Evolutionary conservation across 2,329 filamentous ascomycete genomes (phyloP).

Genomic region (Colletotrichum sublineola): DNA sequence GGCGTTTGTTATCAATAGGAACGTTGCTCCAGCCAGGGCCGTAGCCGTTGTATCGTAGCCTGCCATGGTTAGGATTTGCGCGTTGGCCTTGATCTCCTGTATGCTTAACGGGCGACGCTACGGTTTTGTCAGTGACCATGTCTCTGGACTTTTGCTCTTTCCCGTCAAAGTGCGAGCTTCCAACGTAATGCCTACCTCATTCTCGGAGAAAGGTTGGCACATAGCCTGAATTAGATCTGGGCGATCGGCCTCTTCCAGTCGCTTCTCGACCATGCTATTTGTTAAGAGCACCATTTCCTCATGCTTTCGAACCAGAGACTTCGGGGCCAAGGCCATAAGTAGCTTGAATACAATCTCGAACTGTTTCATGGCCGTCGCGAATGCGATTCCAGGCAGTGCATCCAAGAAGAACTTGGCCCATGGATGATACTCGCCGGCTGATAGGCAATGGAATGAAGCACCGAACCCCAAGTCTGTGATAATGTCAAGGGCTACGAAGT

Average conservation of each 20-base stretch:
- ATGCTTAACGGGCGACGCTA: background rate
- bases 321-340: background rate
- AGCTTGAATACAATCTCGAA: background rate
- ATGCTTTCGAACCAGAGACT: slow-evolving; percentile 12
- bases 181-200: background rate
- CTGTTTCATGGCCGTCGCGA: slow-evolving; percentile 39
- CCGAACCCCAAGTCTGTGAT: slow-evolving; percentile 48
- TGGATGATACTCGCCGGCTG: slow-evolving; percentile 43
- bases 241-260: background rate
- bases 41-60: slow-evolving; percentile 53
- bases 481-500: slow-evolving; percentile 49
- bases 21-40: slow-evolving; percentile 46
- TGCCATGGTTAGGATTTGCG: slow-evolving; percentile 46
- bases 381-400: slow-evolving; percentile 30
- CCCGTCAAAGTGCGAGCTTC: too few species aligned
- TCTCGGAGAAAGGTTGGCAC: background rate
- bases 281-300: background rate
- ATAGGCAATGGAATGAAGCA: slow-evolving; percentile 46
- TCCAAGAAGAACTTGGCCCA: slow-evolving; percentile 44
- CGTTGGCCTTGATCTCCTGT: slow-evolving; percentile 33
- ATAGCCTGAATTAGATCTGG: slow-evolving; percentile 2
- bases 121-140: background rate
- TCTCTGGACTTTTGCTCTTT: too few species aligned
- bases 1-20: slow-evolving; percentile 49
- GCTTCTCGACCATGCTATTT: slow-evolving; percentile 7